Conservation (phyloP, 2,329 filamentous ascomycete genomes). For the Cladosporium sp. region DNA sequence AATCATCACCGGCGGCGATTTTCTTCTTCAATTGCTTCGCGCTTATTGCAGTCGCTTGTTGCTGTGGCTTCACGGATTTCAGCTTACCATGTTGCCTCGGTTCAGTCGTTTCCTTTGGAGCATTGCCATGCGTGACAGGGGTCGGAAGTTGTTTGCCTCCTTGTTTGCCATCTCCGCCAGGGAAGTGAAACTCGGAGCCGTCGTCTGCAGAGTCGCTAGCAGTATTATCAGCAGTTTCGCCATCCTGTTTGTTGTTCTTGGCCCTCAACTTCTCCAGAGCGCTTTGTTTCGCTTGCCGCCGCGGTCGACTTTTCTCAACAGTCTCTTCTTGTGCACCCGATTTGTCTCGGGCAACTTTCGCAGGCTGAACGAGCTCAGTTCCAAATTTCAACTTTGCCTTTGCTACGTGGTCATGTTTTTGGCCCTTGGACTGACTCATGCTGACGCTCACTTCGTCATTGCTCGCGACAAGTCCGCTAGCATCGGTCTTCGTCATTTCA, state of each 20-base stretch:
- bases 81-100: neutral
- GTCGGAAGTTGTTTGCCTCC: neutral
- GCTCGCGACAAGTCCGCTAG: no score
- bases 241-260: neutral
- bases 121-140: neutral
- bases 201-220: neutral
- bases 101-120: neutral
- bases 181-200: neutral
- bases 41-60: neutral
- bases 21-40: neutral
- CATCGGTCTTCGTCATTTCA: no score
- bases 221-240: neutral
- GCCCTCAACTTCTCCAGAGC: slow-evolving; percentile 1
- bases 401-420: no score
- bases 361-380: neutral
- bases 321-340: neutral
- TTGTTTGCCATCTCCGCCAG: neutral
- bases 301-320: neutral
- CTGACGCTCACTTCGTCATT: no score
- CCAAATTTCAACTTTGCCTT: no score
- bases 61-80: neutral
- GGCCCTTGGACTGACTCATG: no score
- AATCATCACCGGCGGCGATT: no score
- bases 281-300: neutral
- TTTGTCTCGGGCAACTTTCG: neutral